phyloP scores from a whole-genome alignment of 805 yeast species.

The Vanderwaltozyma verrucispora region DNA sequence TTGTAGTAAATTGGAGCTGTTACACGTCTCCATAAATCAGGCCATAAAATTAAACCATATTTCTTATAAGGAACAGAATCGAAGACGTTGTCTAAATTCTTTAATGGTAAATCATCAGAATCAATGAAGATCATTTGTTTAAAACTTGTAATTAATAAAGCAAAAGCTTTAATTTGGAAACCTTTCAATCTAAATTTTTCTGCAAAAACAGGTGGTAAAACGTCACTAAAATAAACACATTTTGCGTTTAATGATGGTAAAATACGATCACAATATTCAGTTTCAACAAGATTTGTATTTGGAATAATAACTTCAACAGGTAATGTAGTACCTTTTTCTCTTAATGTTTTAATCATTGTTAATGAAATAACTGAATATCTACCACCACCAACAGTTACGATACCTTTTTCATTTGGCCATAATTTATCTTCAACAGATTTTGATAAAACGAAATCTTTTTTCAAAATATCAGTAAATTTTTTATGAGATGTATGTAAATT shows the following conservation, averaged over 20 bases:
- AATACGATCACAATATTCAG: slow-evolving; percentile 53
- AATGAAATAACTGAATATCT: slow-evolving; percentile 54
- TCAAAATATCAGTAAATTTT: slow-evolving; percentile 1
- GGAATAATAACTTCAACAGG: slow-evolving; percentile 84
- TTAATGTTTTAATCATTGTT: slow-evolving; percentile 40
- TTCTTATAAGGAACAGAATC: slow-evolving; percentile 34
- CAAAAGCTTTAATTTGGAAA: slow-evolving; percentile 64
- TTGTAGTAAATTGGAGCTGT: slow-evolving; percentile 51
- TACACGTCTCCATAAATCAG: slow-evolving; percentile 66
- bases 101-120: slow-evolving; percentile 56
- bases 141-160: slow-evolving; percentile 65
- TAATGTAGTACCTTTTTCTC: slow-evolving; percentile 54
- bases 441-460: not conserved
- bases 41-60: slow-evolving; percentile 57
- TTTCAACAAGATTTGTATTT: slow-evolving; percentile 52
- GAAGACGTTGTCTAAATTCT: slow-evolving; percentile 38
- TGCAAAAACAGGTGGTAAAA: slow-evolving; percentile 38
- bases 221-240: slow-evolving; percentile 45
- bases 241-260: slow-evolving; percentile 56
- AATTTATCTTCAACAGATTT: not conserved
- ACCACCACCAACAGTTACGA: slow-evolving; percentile 70
- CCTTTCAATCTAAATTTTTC: slow-evolving; percentile 34
- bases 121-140: slow-evolving; percentile 67
- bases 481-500: slow-evolving; percentile 1
- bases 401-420: slow-evolving; percentile 41